Evolutionary conservation across 106 monocot species (phyloP), one percentile per base, ranked within the genome.

Genomic region (Platanthera guangdongensis): DNA sequence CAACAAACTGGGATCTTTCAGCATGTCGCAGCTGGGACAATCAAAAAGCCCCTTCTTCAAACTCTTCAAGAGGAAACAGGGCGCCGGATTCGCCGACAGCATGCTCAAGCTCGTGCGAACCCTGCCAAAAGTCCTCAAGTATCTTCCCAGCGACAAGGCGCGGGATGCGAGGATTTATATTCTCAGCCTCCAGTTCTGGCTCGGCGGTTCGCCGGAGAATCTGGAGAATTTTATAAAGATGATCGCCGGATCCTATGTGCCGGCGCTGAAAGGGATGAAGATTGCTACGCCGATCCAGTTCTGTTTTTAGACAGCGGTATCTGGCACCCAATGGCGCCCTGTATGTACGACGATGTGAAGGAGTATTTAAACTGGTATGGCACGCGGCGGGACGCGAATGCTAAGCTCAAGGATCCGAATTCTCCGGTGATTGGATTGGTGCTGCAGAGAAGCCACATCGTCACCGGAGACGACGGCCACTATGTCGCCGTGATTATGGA

Each of bases 141-240:
- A 91, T 54, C 68, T 91, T 15, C 88, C 91, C 9, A 91, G 91
- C 73, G 91, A 91, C 74, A 91, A 86, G 71, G 91, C 88, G 10
- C 85, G 84, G 80, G 91, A 91, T 72, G 91, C 91, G 4, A 75
- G 91, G 72, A 83, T 88, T 48, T 91, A 91, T 75, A 91, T 91
- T n/a, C 82, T 91, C 57, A 88, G 91, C 69, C 82, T 91, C 72
- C 91, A 91, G 77, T 91, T 91, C 76, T 91, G 91, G 91, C 91
- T 91, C 59, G 87, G 91, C 45, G 91, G 88, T 6, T 88, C 91
- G 47, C 86, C 88, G 0, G 91, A 91, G 28, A 91, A 91, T 32
- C 77, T 91, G 8, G 75, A 88, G 75, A 91, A 91, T 52, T 91
- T 91, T 74, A 57, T 91, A 19, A 91, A 91, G 82, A 91, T 91